phyloP scores from a whole-genome alignment of 2,329 filamentous ascomycete genomes.

The Aureobasidium sp. region DNA sequence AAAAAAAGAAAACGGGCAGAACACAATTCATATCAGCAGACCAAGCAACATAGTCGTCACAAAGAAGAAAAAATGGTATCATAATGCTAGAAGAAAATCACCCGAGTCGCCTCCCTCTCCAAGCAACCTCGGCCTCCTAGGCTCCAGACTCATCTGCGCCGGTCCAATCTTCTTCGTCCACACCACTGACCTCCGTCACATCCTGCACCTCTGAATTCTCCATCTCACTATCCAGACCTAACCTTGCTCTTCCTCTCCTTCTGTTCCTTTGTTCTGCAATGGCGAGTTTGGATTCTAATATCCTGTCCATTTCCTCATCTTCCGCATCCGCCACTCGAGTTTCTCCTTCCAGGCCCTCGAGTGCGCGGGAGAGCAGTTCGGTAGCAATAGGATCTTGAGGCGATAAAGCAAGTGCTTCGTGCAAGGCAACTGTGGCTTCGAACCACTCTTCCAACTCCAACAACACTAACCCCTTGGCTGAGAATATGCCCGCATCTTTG shows the following conservation, averaged over 20 bases:
- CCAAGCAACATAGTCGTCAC: neutral
- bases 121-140: neutral
- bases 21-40: too few species aligned
- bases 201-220: neutral
- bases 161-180: neutral
- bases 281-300: neutral
- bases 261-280: neutral
- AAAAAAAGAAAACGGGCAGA: neutral
- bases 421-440: conserved; percentile 73
- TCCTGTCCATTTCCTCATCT: conserved; percentile 23
- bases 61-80: neutral
- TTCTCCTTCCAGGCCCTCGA: conserved; percentile 53
- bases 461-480: conserved; percentile 75
- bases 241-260: neutral
- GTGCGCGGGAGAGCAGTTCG: conserved; percentile 65
- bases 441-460: conserved; percentile 68
- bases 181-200: neutral
- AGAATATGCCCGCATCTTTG: conserved; percentile 71
- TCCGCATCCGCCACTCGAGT: conserved; percentile 40
- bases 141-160: neutral
- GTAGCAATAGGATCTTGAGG: conserved; percentile 77
- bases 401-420: conserved; percentile 73
- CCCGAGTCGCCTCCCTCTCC: neutral
- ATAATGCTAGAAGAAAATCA: neutral
- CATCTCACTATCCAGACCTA: neutral